These are phyloP conservation scores for Trametes hirsuta DNA, from an alignment of 1,284 basidiomycete genomes.

Conservation along the genomic window DNA sequence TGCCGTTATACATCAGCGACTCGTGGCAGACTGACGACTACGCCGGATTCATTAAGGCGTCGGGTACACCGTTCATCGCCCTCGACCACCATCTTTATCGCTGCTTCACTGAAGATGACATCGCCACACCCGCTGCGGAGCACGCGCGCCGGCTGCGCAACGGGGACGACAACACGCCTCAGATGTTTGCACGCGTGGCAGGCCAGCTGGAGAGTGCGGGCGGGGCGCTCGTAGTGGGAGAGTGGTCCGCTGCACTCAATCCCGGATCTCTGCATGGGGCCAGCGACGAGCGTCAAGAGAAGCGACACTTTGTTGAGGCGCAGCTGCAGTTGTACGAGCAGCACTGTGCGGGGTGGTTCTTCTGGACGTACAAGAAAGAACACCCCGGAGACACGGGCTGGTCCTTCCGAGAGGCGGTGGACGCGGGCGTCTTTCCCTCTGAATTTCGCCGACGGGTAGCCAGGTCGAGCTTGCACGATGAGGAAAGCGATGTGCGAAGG, in stretches of 20 bases:
- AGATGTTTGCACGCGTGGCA: slow-evolving; percentile 46
- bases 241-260: slow-evolving; percentile 85
- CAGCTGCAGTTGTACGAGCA: slow-evolving; percentile 74
- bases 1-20: slow-evolving; percentile 79
- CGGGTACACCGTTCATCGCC: slow-evolving; percentile 52
- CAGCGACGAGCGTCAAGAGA: slow-evolving; percentile 47
- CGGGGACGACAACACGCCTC: slow-evolving; percentile 42
- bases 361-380: slow-evolving; percentile 89
- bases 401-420: slow-evolving; percentile 74
- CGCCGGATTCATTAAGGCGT: slow-evolving; percentile 51
- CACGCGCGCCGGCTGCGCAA: slow-evolving; percentile 56
- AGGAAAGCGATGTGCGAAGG: slow-evolving; percentile 37
- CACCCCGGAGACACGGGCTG: slow-evolving; percentile 74
- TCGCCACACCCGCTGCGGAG: slow-evolving; percentile 53
- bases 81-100: slow-evolving; percentile 89
- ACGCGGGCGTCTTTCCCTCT: slow-evolving; percentile 52
- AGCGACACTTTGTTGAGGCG: slow-evolving; percentile 60
- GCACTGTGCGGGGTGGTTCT: slow-evolving; percentile 79
- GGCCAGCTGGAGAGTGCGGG: slow-evolving; percentile 49
- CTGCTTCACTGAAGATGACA: slow-evolving; percentile 75
- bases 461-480: neutral
- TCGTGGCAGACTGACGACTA: slow-evolving; percentile 80
- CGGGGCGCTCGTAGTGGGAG: slow-evolving; percentile 76
- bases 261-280: slow-evolving; percentile 58
- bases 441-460: slow-evolving; percentile 42